These are phyloP conservation scores for Aureobasidium sp. DNA, from an alignment of 2,329 filamentous ascomycete species.

Conservation along the genomic window DNA sequence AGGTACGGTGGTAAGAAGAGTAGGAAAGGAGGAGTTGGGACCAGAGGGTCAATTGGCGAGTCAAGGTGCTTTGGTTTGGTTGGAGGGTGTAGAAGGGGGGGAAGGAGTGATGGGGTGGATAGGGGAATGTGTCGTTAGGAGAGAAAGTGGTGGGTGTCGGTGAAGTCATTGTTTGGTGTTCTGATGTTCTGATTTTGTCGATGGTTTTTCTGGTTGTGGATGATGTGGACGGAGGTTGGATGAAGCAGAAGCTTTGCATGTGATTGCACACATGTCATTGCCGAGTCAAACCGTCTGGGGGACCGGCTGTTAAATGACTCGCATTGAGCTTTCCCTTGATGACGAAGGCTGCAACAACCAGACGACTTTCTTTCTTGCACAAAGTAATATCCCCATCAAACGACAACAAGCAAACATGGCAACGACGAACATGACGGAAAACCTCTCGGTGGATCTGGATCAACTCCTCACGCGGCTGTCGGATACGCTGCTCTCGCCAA, in stretches of 20 bases:
- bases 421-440: neutral
- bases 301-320: neutral
- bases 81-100: constrained; percentile 81
- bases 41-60: constrained; percentile 77
- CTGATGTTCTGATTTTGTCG: neutral
- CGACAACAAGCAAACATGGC: neutral
- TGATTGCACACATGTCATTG: neutral
- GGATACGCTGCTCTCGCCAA: constrained; percentile 51
- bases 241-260: neutral
- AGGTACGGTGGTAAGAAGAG: constrained; percentile 69
- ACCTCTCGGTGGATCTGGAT: constrained; percentile 42
- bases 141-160: neutral
- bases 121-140: constrained; percentile 25
- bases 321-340: neutral
- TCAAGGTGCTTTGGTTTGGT: constrained; percentile 61
- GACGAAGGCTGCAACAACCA: neutral
- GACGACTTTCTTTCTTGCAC: neutral
- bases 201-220: neutral
- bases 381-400: neutral
- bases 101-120: constrained; percentile 55
- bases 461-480: constrained; percentile 59
- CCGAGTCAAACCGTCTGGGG: neutral
- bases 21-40: constrained; percentile 75
- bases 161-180: neutral
- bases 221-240: neutral